Base-by-base conservation (phyloP, 768 basidiomycete species). In the Termitomyces bulborhizus region DNA sequence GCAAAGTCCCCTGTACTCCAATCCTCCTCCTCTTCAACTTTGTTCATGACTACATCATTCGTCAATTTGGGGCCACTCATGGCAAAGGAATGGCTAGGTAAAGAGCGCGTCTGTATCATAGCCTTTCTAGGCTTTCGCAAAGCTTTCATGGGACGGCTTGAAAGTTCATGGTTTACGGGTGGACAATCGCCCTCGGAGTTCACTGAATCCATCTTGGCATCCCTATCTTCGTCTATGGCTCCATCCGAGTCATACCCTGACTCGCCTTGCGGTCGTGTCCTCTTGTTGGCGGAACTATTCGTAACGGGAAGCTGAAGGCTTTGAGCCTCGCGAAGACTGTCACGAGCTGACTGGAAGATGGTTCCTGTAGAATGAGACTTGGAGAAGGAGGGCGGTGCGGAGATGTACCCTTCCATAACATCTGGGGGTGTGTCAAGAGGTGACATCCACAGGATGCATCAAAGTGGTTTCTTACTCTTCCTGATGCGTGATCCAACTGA, bases 391-490 rank as follows among this genome's bases (percentile, higher is more conserved):
- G 72, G 65, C 7, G 72, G 68, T 32, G 69, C 50, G 27, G 72
- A 72, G 31, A 65, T 62, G 62, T 86, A 87, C 53, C 85, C 85
- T 67, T 86, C 80, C 21, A 71, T 72, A 48, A 87, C 85, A 64
- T 72, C 85, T 87, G 59, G 63, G 60, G 53, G 51, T 62, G 66
- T 57, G 65, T 66, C 49, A 63, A 53, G 65, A 68, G 62, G 65
- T 60, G 68, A 66, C 27, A 34, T 36, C 3, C 40, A 15, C 32
- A 57, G 31, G 37, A 37, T 46, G 54, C 41, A 47, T 46, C 32
- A 46, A 27, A 39, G 29, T 49, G 4, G 31, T 21, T 15, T 67
- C 78, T 64, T 66, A 88, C 86, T 76, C 69, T 84, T 84, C 64
- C 86, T 69, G 46, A 77, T 77, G 58, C 85, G 82, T 60, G 81